A percentile compares a stretch with the other conserved stretches of the same genome.
These are phyloP conservation scores for Epichloe sylvatica DNA, from an alignment of 2,329 filamentous ascomycete species.

Conservation along the genomic window DNA sequence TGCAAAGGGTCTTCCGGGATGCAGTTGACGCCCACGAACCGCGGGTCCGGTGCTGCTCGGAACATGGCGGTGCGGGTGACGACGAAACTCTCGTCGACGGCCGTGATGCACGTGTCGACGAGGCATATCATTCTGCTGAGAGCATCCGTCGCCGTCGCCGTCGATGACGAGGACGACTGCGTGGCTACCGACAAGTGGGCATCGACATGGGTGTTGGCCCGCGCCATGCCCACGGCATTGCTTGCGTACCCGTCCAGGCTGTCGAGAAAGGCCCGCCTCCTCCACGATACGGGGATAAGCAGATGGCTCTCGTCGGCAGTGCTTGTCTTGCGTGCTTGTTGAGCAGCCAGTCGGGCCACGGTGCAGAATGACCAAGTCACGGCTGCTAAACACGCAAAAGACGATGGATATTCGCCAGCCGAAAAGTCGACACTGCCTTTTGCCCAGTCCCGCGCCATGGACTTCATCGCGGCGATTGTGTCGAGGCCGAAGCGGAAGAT, in stretches of 20 bases:
- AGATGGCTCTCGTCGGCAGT: constrained; percentile 13
- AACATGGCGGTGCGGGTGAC: constrained; percentile 23
- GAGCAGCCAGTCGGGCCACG: constrained; percentile 15
- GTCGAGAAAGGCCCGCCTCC: constrained; percentile 19
- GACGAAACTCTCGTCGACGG: constrained; percentile 29
- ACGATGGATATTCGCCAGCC: constrained; percentile 11
- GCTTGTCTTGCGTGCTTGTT: neutral
- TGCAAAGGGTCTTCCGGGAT: constrained; percentile 26
- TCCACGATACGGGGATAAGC: constrained; percentile 30
- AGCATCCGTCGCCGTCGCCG: neutral
- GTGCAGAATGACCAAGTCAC: constrained; percentile 27
- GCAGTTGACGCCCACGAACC: constrained; percentile 25
- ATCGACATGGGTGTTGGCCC: constrained; percentile 15
- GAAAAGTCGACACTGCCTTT: neutral
- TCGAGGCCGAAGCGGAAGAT: constrained; percentile 26
- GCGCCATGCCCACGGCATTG: constrained; percentile 27
- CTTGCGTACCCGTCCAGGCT: constrained; percentile 23
- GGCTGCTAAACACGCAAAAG: constrained; percentile 26
- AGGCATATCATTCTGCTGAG: constrained; percentile 17
- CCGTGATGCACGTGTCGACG: constrained; percentile 13
- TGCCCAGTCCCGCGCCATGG: constrained; percentile 8
- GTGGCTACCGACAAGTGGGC: constrained; percentile 9
- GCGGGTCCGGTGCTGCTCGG: constrained; percentile 23
- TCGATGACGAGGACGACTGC: neutral
- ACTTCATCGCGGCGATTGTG: constrained; percentile 20